phyloP scores from a whole-genome alignment of 805 yeast genomes.

The Helenozyma rhizophorensis region DNA sequence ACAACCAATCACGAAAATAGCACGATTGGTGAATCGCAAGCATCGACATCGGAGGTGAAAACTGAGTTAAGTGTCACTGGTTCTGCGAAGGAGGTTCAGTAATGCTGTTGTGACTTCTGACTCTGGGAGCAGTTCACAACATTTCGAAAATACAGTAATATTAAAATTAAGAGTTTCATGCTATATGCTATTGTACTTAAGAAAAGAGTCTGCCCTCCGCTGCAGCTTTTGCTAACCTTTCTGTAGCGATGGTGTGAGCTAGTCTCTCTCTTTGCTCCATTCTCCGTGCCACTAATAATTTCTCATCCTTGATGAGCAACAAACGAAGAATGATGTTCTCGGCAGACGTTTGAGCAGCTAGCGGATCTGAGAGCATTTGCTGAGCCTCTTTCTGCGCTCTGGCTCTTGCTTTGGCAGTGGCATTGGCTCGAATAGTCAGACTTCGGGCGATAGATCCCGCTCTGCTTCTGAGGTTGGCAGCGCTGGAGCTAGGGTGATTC shows the following conservation, averaged over 20 bases:
- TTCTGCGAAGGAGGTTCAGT: no score
- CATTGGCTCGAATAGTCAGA: conserved; percentile 68
- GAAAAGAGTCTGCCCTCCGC: conserved; percentile 33
- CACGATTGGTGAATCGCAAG: no score
- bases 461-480: conserved; percentile 22
- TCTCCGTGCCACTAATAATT: conserved; percentile 53
- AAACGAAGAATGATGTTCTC: conserved; percentile 74
- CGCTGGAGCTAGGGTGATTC: conserved; percentile 5
- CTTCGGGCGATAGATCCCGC: conserved; percentile 54
- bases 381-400: conserved; percentile 23
- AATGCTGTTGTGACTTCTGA: no score
- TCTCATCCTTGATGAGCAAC: conserved; percentile 61
- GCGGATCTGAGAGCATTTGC: conserved; percentile 26
- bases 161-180: neutral
- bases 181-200: neutral
- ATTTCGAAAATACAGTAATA: neutral
- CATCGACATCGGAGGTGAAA: no score
- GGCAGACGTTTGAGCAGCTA: conserved; percentile 37
- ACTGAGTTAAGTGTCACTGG: no score
- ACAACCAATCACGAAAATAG: conserved; percentile 5
- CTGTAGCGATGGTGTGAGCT: conserved; percentile 53
- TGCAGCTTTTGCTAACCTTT: conserved; percentile 45
- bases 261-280: conserved; percentile 58
- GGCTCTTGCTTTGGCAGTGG: conserved; percentile 54
- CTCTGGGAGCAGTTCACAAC: neutral